Evolutionary conservation across 495 filamentous ascomycete species (phyloP).

Genomic region (Daldinia concentrica): DNA sequence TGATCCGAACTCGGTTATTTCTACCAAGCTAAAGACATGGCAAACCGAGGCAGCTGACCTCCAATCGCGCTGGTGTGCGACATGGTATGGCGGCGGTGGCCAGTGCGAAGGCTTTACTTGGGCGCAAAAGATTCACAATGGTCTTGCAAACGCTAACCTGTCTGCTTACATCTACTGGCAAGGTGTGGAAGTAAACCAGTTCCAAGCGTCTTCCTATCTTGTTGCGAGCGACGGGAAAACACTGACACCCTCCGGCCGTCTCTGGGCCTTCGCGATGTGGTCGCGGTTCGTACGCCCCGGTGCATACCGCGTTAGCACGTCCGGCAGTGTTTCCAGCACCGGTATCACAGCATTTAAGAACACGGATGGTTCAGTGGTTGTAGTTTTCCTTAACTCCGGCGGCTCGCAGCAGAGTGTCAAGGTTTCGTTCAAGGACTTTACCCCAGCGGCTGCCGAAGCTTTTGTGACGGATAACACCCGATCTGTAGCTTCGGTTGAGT

Average conservation of each 20-base stretch:
- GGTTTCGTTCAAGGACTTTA: constrained; percentile 44
- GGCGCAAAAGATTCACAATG: constrained; percentile 62
- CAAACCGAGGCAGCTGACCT: constrained; percentile 61
- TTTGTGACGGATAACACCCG: constrained; percentile 47
- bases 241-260: constrained; percentile 50
- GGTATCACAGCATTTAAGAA: constrained; percentile 60
- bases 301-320: constrained; percentile 54
- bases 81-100: constrained; percentile 59
- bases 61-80: constrained; percentile 45
- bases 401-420: constrained; percentile 36
- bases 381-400: constrained; percentile 58
- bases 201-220: constrained; percentile 52
- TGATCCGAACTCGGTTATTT: constrained; percentile 49
- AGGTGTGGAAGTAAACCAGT: constrained; percentile 50
- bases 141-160: constrained; percentile 54
- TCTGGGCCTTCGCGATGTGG: constrained; percentile 64
- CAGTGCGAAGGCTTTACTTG: constrained; percentile 63
- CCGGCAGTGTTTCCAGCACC: constrained; percentile 46
- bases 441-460: constrained; percentile 36
- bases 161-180: constrained; percentile 61
- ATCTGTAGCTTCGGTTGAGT: constrained; percentile 27
- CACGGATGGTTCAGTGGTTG: constrained; percentile 54
- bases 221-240: constrained; percentile 49
- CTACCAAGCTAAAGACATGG: constrained; percentile 56
- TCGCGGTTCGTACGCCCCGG: constrained; percentile 58